Base-by-base conservation (phyloP, 1,284 basidiomycete genomes). In the Ceratobasidium sp. region DNA sequence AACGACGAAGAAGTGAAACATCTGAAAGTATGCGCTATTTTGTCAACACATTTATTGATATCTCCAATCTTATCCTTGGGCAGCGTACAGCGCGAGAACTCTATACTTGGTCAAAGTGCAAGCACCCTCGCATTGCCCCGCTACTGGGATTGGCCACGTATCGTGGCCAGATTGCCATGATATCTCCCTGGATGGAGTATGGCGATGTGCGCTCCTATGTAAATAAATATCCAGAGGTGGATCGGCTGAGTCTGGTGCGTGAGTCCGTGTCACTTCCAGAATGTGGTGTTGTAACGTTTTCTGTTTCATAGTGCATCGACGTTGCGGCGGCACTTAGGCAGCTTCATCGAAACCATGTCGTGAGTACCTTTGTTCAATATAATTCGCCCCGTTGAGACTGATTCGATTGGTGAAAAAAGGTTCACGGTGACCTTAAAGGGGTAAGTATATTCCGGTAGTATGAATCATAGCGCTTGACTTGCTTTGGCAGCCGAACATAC, bases 391-490 rank as follows among this genome's bases (percentile, higher is more conserved):
- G 8, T 34, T 2, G n/a, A 36, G 5, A 32, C 23, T 57, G 6
- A 39, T n/a, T 6, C n/a, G 4, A 16, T n/a, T 10, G 10, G 4
- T 36, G 3, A 3, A n/a, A 30, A 18, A 18, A 60, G 58, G 23
- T 60, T 8, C 58, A 60, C 18, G 58, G 58, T 10, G 58, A 60
- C 18, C 58, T 60, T 1, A 60, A 60, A 45, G 58, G 58, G 1
- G 58, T 60, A 36, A 16, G 32, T 21, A 10, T n/a, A n/a, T n/a
- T n/a, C n/a, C n/a, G n/a, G n/a, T n/a, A n/a, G n/a, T n/a, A n/a
- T n/a, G n/a, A n/a, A n/a, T n/a, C n/a, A n/a, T n/a, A n/a, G n/a
- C n/a, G n/a, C n/a, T n/a, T n/a, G n/a, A n/a, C n/a, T n/a, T n/a
- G n/a, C n/a, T n/a, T n/a, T n/a, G n/a, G 21, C 18, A 60, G 58